These are phyloP conservation scores for Posidonia oceanica DNA, from an alignment of 116 monocot genomes.

Conservation along the genomic window DNA sequence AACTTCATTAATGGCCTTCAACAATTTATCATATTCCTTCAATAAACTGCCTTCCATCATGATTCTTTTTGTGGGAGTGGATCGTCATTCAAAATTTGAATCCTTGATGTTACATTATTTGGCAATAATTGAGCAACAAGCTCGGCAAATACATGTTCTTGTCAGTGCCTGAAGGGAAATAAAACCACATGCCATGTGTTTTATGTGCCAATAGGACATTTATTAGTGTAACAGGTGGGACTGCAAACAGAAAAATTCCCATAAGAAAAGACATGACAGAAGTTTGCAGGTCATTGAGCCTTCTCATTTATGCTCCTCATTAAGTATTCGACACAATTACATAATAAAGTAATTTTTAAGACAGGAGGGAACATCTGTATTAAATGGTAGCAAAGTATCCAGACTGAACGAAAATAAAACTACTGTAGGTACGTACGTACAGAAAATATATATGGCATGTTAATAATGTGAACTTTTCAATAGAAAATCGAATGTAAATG, in stretches of 20 bases:
- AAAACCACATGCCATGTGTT: background rate
- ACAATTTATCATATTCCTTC: background rate
- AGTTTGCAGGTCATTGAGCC: background rate
- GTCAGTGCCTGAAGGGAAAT: background rate
- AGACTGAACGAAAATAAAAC: too few species aligned
- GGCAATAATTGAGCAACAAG: background rate
- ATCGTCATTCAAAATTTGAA: background rate
- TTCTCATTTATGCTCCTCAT: background rate
- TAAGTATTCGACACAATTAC: background rate
- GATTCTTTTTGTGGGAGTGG: background rate
- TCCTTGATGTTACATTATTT: background rate
- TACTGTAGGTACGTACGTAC: too few species aligned
- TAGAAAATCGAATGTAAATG: too few species aligned
- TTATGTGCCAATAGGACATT: background rate
- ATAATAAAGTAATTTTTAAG: too few species aligned
- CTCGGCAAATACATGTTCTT: background rate
- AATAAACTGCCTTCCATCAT: background rate
- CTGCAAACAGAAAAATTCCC: slow-evolving; percentile 2
- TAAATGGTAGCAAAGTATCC: too few species aligned
- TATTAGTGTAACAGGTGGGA: slow-evolving; percentile 6
- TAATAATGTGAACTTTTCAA: too few species aligned
- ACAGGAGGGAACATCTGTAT: too few species aligned
- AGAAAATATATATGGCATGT: too few species aligned
- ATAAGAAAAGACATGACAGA: background rate
- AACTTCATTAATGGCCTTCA: background rate